These are phyloP conservation scores for Phytophthora sansomeana DNA, from an alignment of 352 stramenopile species.

Conservation along the genomic window DNA sequence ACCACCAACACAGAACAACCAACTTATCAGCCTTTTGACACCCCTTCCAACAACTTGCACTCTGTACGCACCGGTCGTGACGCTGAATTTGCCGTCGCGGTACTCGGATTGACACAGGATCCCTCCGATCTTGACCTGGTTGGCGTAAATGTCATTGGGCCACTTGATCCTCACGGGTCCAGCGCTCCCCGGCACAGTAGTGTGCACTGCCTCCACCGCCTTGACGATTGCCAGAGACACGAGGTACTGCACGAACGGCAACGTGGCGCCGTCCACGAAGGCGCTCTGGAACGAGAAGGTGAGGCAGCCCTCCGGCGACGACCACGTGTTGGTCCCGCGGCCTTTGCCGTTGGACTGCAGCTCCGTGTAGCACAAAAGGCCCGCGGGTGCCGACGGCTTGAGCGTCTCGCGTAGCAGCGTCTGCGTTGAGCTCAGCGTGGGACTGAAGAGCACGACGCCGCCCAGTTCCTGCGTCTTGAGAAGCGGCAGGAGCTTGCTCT, in stretches of 20 bases:
- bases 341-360: conserved; percentile 82
- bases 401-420: conserved; percentile 83
- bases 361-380: conserved; percentile 85
- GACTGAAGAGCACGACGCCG: conserved; percentile 75
- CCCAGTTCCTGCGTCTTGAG: conserved; percentile 73
- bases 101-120: conserved; percentile 92
- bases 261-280: conserved; percentile 78
- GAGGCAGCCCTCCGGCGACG: conserved; percentile 88
- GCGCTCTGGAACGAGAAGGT: conserved; percentile 92
- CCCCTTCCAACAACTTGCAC: background rate
- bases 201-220: conserved; percentile 72
- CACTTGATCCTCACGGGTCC: conserved; percentile 91
- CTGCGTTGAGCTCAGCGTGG: conserved; percentile 81
- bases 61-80: conserved; percentile 75
- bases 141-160: conserved; percentile 93
- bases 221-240: conserved; percentile 89
- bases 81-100: conserved; percentile 74
- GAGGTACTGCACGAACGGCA: conserved; percentile 93
- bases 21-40: background rate
- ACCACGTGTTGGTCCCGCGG: conserved; percentile 88
- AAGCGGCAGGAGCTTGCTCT: conserved; percentile 60
- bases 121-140: conserved; percentile 90
- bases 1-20: background rate
- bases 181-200: conserved; percentile 23
- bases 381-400: conserved; percentile 63